Evolutionary conservation across 75 land plant species (phyloP).

Genomic region (Adiantum capillusveneris): DNA sequence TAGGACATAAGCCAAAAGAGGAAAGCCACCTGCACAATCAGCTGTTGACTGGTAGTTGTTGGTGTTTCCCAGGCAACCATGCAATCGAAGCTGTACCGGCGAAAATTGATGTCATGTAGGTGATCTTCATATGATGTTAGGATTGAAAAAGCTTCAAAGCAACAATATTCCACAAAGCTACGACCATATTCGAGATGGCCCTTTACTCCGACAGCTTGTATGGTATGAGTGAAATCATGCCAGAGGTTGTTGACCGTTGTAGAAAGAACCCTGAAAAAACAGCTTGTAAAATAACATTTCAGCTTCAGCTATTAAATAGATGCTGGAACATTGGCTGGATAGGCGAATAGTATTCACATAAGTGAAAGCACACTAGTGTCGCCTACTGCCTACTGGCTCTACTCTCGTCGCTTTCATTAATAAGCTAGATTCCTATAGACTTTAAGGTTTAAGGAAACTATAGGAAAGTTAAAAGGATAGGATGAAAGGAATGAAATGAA

Average conservation of each 20-base stretch:
- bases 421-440: no score
- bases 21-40: not conserved
- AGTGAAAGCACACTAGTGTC: no score
- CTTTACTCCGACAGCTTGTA: not conserved
- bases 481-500: no score
- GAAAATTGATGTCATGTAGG: slow-evolving; percentile 45
- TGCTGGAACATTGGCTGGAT: no score
- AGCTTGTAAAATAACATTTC: no score
- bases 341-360: no score
- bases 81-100: slow-evolving; percentile 51
- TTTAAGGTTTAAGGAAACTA: no score
- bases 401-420: no score
- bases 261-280: slow-evolving; percentile 3
- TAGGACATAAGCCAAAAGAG: no score
- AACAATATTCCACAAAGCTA: slow-evolving; percentile 53
- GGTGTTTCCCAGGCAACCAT: slow-evolving; percentile 79
- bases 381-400: no score
- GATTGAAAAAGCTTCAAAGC: slow-evolving; percentile 25
- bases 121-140: slow-evolving; percentile 21
- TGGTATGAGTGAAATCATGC: not conserved
- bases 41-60: not conserved
- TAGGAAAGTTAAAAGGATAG: no score
- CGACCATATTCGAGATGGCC: slow-evolving; percentile 32
- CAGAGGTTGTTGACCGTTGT: not conserved
- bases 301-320: no score